These are phyloP conservation scores for Dothidotthia symphoricarpi DNA, from an alignment of 2,329 filamentous ascomycete species.

Conservation along the genomic window DNA sequence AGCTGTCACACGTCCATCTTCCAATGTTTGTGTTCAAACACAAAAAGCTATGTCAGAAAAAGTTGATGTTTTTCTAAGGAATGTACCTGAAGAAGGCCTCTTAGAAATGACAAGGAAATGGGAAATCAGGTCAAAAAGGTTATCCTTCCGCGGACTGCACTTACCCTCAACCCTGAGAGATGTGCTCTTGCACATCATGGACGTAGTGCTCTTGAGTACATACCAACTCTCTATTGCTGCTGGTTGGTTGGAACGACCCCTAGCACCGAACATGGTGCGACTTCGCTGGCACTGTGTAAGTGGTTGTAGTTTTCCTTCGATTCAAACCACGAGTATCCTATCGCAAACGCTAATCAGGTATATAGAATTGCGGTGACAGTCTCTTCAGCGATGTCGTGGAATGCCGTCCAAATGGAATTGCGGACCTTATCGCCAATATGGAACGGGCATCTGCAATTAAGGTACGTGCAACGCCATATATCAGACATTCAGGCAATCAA, in stretches of 20 bases:
- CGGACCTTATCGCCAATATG: conserved; percentile 7
- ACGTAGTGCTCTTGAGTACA: conserved; percentile 1
- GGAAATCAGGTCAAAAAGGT: too few species aligned
- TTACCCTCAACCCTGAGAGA: too few species aligned
- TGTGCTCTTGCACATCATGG: not conserved
- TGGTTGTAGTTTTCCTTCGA: conserved; percentile 1
- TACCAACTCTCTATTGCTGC: conserved; percentile 1
- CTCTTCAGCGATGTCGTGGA: conserved; percentile 17
- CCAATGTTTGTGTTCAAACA: too few species aligned
- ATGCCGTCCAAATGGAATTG: conserved; percentile 10
- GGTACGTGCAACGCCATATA: conserved; percentile 2
- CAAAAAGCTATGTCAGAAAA: too few species aligned
- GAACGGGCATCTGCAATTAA: conserved; percentile 6
- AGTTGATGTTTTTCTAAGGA: too few species aligned
- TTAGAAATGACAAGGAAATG: too few species aligned
- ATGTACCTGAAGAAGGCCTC: too few species aligned
- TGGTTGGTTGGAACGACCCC: conserved; percentile 6
- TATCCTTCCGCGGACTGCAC: too few species aligned
- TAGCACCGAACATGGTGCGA: conserved; percentile 4
- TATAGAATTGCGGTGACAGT: conserved; percentile 13
- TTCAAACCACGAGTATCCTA: not conserved
- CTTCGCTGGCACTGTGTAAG: conserved; percentile 25
- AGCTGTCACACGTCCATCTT: too few species aligned
- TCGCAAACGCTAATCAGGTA: conserved; percentile 1
- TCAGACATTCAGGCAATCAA: conserved; percentile 2